A percentile compares a stretch with the other conserved stretches of the same genome.
These are phyloP conservation scores for Obba rivulosa DNA, from an alignment of 768 basidiomycete genomes.

Conservation along the genomic window DNA sequence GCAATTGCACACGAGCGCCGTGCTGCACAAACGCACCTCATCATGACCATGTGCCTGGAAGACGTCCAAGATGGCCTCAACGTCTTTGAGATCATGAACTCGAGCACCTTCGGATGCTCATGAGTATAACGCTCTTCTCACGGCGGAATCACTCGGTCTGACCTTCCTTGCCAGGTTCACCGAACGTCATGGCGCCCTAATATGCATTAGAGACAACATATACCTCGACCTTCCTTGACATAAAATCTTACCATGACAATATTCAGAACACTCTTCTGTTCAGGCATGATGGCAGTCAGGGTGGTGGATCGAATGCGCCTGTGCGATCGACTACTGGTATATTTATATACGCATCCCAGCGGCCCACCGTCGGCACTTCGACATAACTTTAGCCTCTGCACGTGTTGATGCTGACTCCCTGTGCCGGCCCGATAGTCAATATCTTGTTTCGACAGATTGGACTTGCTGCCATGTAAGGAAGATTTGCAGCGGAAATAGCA, in stretches of 20 bases:
- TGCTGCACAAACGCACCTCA: slow-evolving; percentile 29
- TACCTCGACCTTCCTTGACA: not conserved
- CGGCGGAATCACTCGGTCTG: not conserved
- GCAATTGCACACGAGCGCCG: not conserved
- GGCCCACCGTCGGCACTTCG: not conserved
- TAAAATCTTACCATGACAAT: slow-evolving; percentile 40
- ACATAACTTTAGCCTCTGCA: not conserved
- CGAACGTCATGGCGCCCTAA: slow-evolving; percentile 53
- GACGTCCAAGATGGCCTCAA: slow-evolving; percentile 46
- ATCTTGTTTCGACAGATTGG: too few relatives aligned
- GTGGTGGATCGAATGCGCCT: not conserved
- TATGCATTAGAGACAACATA: not conserved
- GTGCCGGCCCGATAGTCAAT: too few relatives aligned
- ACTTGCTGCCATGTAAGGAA: too few relatives aligned
- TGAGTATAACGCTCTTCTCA: slow-evolving; percentile 6
- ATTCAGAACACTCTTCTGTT: slow-evolving; percentile 39
- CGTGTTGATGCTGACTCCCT: not conserved
- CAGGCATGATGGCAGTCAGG: slow-evolving; percentile 1
- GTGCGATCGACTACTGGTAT: not conserved
- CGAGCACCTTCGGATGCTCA: slow-evolving; percentile 27
- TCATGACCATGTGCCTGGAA: slow-evolving; percentile 51
- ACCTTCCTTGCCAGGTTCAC: slow-evolving; percentile 40
- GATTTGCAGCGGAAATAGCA: too few relatives aligned
- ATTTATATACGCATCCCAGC: not conserved
- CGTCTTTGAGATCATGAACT: slow-evolving; percentile 41